Evolutionary conservation across 768 basidiomycete genomes (phyloP).

Genomic region (Cubamyces sp.): DNA sequence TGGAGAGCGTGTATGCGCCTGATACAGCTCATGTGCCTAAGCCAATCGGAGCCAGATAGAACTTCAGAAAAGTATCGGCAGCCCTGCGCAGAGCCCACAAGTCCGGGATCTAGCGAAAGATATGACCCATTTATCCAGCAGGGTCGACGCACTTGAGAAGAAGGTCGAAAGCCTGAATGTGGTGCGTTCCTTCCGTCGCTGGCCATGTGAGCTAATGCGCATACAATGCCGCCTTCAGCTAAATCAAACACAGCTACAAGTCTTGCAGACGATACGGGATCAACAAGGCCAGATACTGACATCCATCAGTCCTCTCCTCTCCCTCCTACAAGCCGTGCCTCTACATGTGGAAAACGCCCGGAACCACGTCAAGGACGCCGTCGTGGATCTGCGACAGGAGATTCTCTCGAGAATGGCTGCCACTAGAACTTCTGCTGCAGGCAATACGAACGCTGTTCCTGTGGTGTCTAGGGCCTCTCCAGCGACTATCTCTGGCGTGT

Average conservation of each 20-base stretch:
- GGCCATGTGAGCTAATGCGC: background rate
- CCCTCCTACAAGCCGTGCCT: conserved; percentile 62
- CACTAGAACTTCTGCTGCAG: background rate
- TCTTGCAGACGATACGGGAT: conserved; percentile 62
- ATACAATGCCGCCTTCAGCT: conserved; percentile 22
- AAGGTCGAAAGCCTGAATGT: conserved; percentile 31
- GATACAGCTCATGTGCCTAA: conserved; percentile 33
- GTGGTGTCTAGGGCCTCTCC: background rate
- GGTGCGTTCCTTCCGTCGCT: conserved; percentile 17
- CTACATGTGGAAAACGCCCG: conserved; percentile 51
- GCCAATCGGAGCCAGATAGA: conserved; percentile 68
- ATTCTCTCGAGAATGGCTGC: background rate
- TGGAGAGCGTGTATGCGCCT: conserved; percentile 24
- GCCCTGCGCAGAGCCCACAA: conserved; percentile 51
- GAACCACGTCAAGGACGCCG: conserved; percentile 30
- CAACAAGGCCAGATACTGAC: conserved; percentile 62
- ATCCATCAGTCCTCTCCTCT: conserved; percentile 60
- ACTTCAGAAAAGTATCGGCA: conserved; percentile 60
- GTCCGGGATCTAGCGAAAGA: conserved; percentile 25
- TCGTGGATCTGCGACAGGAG: conserved; percentile 17
- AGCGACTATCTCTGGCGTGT: background rate
- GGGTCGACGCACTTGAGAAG: conserved; percentile 31
- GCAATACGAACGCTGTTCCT: too few species aligned
- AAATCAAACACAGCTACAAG: conserved; percentile 47
- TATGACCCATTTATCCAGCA: conserved; percentile 19